Evolutionary conservation across 2,329 filamentous ascomycete genomes (phyloP).

Genomic region (Xylariaceae sp.): DNA sequence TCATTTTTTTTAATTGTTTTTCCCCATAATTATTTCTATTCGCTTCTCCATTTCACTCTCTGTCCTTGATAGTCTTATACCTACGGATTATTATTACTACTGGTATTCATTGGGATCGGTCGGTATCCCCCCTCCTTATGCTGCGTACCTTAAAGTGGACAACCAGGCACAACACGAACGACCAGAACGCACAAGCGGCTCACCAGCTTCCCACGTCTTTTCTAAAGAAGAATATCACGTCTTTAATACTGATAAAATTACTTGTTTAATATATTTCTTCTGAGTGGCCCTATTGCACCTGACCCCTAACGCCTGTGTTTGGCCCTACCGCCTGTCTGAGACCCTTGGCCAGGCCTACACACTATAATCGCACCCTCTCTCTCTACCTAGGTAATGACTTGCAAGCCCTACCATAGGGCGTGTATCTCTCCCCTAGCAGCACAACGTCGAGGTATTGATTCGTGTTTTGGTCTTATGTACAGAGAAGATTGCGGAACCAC

Average conservation of each 20-base stretch:
- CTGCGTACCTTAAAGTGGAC: neutral
- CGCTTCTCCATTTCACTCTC: neutral
- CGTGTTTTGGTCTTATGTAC: slow-evolving; percentile 1
- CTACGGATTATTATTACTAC: slow-evolving; percentile 1
- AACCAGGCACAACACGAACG: neutral
- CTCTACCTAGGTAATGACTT: slow-evolving; percentile 8
- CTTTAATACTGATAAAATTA: slow-evolving; percentile 4
- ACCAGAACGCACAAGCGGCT: neutral
- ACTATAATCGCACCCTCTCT: neutral
- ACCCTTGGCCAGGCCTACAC: neutral
- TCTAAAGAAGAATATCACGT: neutral
- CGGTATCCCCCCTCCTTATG: neutral
- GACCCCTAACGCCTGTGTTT: neutral
- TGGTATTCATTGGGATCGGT: neutral
- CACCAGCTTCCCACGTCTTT: neutral
- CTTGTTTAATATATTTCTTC: slow-evolving; percentile 14
- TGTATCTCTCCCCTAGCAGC: neutral
- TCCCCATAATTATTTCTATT: neutral
- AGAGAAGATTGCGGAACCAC: slow-evolving; percentile 3
- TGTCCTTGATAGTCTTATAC: slow-evolving; percentile 6
- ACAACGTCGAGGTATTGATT: slow-evolving; percentile 1
- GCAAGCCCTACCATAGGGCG: neutral
- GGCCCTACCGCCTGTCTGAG: slow-evolving; percentile 10
- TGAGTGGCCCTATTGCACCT: slow-evolving; percentile 1
- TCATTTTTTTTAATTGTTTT: neutral